Evolutionary conservation across 225 moss, liverwort and hornwort species (phyloP).

Genomic region (Pseudisothecium myosuroides): DNA sequence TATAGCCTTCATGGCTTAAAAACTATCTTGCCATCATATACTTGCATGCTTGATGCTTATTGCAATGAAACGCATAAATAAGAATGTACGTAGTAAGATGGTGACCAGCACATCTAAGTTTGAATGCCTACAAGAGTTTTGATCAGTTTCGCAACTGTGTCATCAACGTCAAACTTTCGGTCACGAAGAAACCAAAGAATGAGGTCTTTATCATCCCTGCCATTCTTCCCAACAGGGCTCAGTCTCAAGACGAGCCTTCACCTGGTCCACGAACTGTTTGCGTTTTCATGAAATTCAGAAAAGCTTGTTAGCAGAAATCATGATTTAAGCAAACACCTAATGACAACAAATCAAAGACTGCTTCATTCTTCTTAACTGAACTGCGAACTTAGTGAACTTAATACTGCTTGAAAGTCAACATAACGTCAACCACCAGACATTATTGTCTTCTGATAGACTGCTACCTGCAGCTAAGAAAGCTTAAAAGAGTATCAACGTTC

Average conservation of each 20-base stretch:
- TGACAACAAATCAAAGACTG: background rate
- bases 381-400: background rate
- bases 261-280: conserved; percentile 42
- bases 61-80: too few species aligned
- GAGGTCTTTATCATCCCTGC: conserved; percentile 46
- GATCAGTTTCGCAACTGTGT: conserved; percentile 47
- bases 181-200: conserved; percentile 71
- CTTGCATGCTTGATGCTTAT: background rate
- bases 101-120: background rate
- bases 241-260: conserved; percentile 41
- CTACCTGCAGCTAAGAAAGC: background rate
- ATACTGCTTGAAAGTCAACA: background rate
- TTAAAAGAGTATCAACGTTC: background rate
- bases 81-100: background rate
- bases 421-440: background rate
- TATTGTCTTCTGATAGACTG: background rate
- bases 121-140: conserved; percentile 24
- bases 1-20: background rate
- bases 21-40: background rate
- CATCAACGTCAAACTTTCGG: conserved; percentile 55
- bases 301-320: background rate
- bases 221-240: conserved; percentile 63
- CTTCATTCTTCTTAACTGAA: background rate
- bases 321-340: background rate
- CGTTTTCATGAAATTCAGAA: background rate